Evolutionary conservation across 2,329 filamentous ascomycete species (phyloP), one percentile per base, ranked within the genome.

Genomic region (Herpomyces periplanetae): DNA sequence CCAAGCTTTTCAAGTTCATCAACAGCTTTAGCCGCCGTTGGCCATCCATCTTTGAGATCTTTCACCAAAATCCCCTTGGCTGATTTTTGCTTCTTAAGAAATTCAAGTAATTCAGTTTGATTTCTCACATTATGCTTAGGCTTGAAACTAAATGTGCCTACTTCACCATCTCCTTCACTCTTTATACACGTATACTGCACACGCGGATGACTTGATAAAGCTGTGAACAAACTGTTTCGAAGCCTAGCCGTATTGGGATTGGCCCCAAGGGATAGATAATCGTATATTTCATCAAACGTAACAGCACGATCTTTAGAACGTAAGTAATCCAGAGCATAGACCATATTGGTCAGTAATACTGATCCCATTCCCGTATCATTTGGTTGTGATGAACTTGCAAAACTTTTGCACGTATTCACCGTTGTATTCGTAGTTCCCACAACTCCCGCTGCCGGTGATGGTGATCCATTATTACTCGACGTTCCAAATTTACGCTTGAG

Each of bases 31-130:
- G 73, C 58, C 31, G 69, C 84, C 30, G 62, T 60, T 10, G 62
- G 58, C 80, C 80, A 96, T 26, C 80, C 80, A 35, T 96, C 80
- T 40, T 87, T 85, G 25, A 96, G 51, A 30, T 88, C 71, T 36
- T 69, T 71, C 25, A 91, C 68, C 14, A 49, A 50, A 21, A 91
- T 53, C 6, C 68, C 69, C 27, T 62, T 57, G 2, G 68, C 65
- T 23, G 71, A 71, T 20, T 54, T 56, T 39, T 73, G 71, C 20
- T 50, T 48, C 39, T 87, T 71, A 13, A 96, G 51, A 33, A 68
- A 63, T 21, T 51, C 53, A 21, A 85, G 54, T 21, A 96, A 51
- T 29, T 71, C 57, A 15, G 62, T 58, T 23, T 59, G 56, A 31
- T 56, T 60, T 29, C 56, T 59, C 24, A 96, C 75, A 25, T 65